Base-by-base conservation (phyloP, 768 basidiomycete genomes). In the Galerina marginata region DNA sequence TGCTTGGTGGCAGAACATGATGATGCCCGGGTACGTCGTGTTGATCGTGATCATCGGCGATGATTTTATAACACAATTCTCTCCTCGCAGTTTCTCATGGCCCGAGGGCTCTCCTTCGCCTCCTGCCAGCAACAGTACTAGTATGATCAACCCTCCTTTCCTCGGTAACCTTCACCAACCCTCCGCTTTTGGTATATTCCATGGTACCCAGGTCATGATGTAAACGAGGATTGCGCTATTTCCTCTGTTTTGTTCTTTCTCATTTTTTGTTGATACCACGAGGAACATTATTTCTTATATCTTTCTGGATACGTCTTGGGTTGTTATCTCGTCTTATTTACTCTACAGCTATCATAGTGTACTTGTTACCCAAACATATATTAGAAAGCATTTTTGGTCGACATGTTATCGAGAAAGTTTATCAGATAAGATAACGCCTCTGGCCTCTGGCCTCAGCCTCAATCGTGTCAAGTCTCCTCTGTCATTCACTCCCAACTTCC, bases 21-120 rank as follows among this genome's bases (percentile, higher is more conserved):
- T 92, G 90, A 90, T 93, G 89, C 91, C 91, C 39, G 91, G 91
- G 88, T 89, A 70, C 47, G 74, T 65, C 15, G 7, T n/a, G 11
- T 61, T 58, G 26, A 9, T 37, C 3, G 38, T 11, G n/a, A 23
- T 1, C 4, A 5, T 39, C 23, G 26, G 39, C 4, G 9, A 51
- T 20, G 6, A 56, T 26, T 59, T 20, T 26, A 55, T 46, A 48
- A 14, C 20, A 11, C 10, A 20, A 20, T 15, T 36, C 52, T 52
- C 39, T 58, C 40, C 58, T 20, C 47, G 42, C 56, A 76, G 77
- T 40, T 75, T 76, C 59, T 73, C 71, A 5, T 79, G 76, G 77
- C 75, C 76, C 10, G 76, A 77, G 59, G 69, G 65, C 12, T 74
- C 75, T 15, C 74, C 74, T 9, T 76, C 75, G 11, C 76, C 75